Conservation (phyloP, 805 yeast genomes). For the Yarrowia osloensis region DNA sequence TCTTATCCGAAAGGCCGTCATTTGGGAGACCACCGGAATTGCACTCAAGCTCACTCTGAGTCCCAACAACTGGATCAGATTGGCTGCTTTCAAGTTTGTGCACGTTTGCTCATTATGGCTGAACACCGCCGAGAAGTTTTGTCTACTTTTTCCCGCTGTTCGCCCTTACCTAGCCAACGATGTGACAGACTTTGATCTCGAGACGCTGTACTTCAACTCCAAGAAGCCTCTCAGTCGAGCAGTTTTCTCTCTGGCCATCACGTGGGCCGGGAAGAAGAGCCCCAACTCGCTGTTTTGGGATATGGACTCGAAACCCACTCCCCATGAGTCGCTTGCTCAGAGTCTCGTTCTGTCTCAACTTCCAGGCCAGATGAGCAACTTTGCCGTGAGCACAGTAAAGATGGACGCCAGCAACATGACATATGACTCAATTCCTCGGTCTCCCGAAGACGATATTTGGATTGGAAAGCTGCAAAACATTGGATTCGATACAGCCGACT, state of each 20-base stretch:
- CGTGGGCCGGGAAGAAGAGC: constrained; percentile 67
- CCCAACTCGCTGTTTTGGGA: constrained; percentile 82
- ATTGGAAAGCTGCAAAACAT: constrained; percentile 65
- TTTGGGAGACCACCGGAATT: constrained; percentile 57
- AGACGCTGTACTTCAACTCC: constrained; percentile 63
- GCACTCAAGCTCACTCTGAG: constrained; percentile 67
- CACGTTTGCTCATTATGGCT: constrained; percentile 63
- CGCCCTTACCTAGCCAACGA: constrained; percentile 78
- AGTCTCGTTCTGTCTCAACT: constrained; percentile 26
- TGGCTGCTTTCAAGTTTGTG: constrained; percentile 62
- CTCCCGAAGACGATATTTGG: constrained; percentile 50
- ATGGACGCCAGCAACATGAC: constrained; percentile 24
- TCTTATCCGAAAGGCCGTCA: constrained; percentile 51
- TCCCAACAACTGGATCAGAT: constrained; percentile 85
- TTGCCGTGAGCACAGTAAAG: constrained; percentile 15
- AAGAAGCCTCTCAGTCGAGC: constrained; percentile 67
- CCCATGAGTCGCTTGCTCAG: background rate
- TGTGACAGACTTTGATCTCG: constrained; percentile 65
- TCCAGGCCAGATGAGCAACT: constrained; percentile 25
- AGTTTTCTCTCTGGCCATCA: constrained; percentile 61
- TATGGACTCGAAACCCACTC: constrained; percentile 35
- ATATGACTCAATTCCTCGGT: background rate
- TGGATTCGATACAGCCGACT: constrained; percentile 71
- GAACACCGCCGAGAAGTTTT: constrained; percentile 75
- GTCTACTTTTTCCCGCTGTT: constrained; percentile 79